Base-by-base conservation (phyloP, 2,329 filamentous ascomycete genomes). In the Scedosporium boydii region DNA sequence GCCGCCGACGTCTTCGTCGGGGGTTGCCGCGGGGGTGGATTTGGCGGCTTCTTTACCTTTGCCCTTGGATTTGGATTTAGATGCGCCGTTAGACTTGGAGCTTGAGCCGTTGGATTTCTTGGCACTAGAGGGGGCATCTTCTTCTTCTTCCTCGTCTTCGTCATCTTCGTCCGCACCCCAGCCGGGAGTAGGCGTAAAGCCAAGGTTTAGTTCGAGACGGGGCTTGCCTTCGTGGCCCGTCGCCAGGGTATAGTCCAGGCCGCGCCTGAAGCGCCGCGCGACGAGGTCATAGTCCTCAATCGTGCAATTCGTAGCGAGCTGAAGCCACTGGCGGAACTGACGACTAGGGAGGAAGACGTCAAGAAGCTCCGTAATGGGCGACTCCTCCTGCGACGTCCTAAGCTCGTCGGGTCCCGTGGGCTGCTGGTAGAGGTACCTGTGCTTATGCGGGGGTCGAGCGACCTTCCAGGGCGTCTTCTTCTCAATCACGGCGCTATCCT, bases 401-500 rank as follows among this genome's bases (percentile, higher is more conserved):
- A 73, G 67, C 59, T 76, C 68, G 63, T 74, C 65, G 58, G 74
- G 65, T 61, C 75, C 74, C 59, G 70, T 80, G 67, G 76, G 78
- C 67, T 91, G 86, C 64, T 90, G 83, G 75, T 95, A 99, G 2
- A 96, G 80, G 73, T 89, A 99, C 14, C 93, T 90, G 71, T 97
- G 92, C 78, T 99, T 99, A 77, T 99, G 93, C 0, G 95, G 95
- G 46, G 95, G 95, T 38, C 85, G 83, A 6, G 95, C 90, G 7
- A 96, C 88, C 64, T 82, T 84, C 90, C 90, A 95, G 0, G 77
- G 75, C 51, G 78, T 83, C 65, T 76, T 76, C 56, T 79, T 79
- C 69, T 87, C 84, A 64, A 89, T 86, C 63, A 82, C 80, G 0
- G 74, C 70, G 56, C 82, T 84, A 16, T 77, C 73, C 16, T 76